Conservation (phyloP, 768 basidiomycete species). For the Leccinum disarticulatum region DNA sequence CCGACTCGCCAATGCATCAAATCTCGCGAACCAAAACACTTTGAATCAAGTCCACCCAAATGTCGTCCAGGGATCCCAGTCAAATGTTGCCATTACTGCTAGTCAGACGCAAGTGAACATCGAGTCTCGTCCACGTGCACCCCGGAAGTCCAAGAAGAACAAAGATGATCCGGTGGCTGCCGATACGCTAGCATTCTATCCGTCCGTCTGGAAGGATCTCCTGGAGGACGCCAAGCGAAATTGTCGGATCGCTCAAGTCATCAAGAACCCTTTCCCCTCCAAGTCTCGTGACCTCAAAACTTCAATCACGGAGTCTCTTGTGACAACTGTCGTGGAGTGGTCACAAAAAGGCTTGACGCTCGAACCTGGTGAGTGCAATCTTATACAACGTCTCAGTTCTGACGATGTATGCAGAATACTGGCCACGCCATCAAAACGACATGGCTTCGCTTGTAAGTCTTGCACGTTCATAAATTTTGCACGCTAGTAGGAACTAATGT, state of each 20-base stretch:
- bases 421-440: neutral
- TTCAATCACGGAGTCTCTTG: neutral
- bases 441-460: neutral
- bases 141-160: neutral
- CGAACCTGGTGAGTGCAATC: neutral
- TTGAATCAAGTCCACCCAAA: neutral
- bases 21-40: neutral
- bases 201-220: neutral
- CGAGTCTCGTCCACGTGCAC: neutral
- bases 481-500: no score
- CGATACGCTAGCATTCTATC: neutral
- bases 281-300: neutral
- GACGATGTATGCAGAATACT: neutral
- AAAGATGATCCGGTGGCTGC: neutral
- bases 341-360: neutral
- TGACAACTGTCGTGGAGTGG: neutral
- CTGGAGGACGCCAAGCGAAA: neutral
- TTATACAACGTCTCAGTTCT: no score
- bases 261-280: neutral
- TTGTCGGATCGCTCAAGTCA: neutral
- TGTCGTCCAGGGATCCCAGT: neutral
- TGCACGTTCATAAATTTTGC: neutral
- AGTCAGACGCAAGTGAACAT: neutral
- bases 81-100: neutral
- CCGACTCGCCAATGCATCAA: neutral